Base-by-base conservation (phyloP, 441 rosid genomes). In the Capsella rubella region DNA sequence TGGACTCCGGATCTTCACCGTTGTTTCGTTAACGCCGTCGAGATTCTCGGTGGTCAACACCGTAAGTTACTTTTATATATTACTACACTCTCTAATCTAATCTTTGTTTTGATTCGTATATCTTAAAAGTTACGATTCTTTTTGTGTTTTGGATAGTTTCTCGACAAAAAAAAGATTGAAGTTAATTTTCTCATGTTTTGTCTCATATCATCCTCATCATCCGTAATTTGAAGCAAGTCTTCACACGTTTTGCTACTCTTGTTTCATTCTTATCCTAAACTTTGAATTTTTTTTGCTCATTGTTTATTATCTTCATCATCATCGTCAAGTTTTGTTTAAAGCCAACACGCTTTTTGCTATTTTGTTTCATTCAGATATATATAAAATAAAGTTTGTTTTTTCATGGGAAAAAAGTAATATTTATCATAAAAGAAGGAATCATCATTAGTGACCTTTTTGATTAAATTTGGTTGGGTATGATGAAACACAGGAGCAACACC, bases 1-100 rank as follows among this genome's bases (percentile, higher is more conserved):
- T 95, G 99, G 99, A 95, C 99, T 14, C 95, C 99, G 29, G 99
- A 92, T 60, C 98, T 95, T 62, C 99, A 95, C 79, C 92, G 79
- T 68, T 85, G 92, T 66, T 95, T 95, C 72, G 86, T 92, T 83
- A 86, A 84, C 80, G 99, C 99, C 69, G 86, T 95, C 7, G 92
- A 91, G 32, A 75, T 83, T 31, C 99, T 95, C 39, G 98, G 98
- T 43, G 99, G 99, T 25, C 97, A 88, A 79, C 82, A 86, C 74
- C 83, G 99, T 94, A 67, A 75, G 92, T 73, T 21, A 21, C 25
- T 21, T 21, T 21, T 21, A 21, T 21, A 21, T 21, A 21, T 21
- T 21, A 21, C 25, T 21, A 21, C 25, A 21, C 25, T 21, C 25
- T 21, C 25, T 21, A 13, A 13, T 37, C 5, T 28, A 1, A 14